phyloP scores from a whole-genome alignment of 495 filamentous ascomycete genomes.

The Jackrogersella minutella region DNA sequence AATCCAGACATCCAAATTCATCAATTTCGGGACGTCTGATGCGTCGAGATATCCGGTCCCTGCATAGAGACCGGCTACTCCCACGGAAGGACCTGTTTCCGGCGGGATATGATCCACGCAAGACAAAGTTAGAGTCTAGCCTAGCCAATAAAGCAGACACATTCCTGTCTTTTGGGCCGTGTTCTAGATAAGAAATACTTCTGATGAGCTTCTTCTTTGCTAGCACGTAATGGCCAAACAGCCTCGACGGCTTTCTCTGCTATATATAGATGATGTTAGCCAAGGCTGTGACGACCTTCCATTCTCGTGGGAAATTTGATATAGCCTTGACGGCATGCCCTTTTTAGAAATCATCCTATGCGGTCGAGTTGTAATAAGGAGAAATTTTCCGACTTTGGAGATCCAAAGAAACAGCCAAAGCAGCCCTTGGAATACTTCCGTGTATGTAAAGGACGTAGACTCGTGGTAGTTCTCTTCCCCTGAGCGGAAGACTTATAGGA shows the following conservation, averaged over 20 bases:
- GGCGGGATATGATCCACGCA: conserved; percentile 30
- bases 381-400: conserved; percentile 1
- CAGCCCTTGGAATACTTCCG: not conserved
- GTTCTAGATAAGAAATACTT: conserved; percentile 1
- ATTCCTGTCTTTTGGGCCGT: conserved; percentile 18
- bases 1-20: conserved; percentile 24
- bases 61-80: conserved; percentile 26
- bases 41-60: conserved; percentile 15
- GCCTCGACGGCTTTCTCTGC: not conserved
- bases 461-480: not conserved
- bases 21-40: conserved; percentile 15
- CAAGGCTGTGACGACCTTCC: conserved; percentile 1
- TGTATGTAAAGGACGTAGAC: not conserved
- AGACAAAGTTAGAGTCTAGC: conserved; percentile 15
- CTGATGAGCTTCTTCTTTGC: conserved; percentile 17
- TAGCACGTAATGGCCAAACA: conserved; percentile 16
- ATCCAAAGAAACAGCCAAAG: not conserved
- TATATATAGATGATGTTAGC: conserved; percentile 5
- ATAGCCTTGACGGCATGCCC: conserved; percentile 18
- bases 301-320: not conserved
- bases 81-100: conserved; percentile 37
- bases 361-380: conserved; percentile 1
- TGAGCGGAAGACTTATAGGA: not conserved
- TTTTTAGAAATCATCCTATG: not conserved
- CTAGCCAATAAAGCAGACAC: conserved; percentile 16